Evolutionary conservation across 495 filamentous ascomycete species (phyloP).

Genomic region (Neurospora africana): DNA sequence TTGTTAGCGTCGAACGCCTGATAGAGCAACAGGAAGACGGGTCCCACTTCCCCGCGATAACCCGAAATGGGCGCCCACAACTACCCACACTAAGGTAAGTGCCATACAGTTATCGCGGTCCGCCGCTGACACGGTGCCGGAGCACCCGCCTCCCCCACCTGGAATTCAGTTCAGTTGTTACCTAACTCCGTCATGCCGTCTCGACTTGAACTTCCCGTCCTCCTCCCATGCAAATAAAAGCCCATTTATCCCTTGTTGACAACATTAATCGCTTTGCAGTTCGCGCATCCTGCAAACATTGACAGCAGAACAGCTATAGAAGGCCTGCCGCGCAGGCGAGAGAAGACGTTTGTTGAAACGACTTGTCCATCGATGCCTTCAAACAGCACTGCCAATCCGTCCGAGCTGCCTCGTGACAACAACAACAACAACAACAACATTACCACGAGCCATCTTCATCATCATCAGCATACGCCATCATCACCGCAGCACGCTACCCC

Average conservation of each 20-base stretch:
- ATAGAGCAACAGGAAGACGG: neutral
- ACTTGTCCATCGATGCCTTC: neutral
- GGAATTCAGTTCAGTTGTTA: no score
- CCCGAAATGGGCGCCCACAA: neutral
- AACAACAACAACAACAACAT: neutral
- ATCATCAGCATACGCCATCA: neutral
- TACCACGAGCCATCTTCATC: neutral
- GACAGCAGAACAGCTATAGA: neutral
- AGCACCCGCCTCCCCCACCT: neutral
- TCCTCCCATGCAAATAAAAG: neutral
- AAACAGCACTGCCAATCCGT: neutral
- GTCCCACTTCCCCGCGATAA: neutral
- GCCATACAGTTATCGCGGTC: neutral
- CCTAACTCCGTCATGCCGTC: neutral
- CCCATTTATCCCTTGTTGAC: neutral
- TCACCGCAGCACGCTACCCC: neutral
- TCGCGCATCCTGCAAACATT: neutral
- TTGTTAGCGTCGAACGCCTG: neutral
- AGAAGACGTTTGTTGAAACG: neutral
- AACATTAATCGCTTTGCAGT: neutral
- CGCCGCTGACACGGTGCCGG: neutral
- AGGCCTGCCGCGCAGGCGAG: neutral
- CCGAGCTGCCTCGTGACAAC: neutral
- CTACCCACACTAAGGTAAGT: no score
- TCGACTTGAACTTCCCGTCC: neutral